phyloP scores from a whole-genome alignment of 108 stramenopile species.

The Chaetoceros tenuissimus region DNA sequence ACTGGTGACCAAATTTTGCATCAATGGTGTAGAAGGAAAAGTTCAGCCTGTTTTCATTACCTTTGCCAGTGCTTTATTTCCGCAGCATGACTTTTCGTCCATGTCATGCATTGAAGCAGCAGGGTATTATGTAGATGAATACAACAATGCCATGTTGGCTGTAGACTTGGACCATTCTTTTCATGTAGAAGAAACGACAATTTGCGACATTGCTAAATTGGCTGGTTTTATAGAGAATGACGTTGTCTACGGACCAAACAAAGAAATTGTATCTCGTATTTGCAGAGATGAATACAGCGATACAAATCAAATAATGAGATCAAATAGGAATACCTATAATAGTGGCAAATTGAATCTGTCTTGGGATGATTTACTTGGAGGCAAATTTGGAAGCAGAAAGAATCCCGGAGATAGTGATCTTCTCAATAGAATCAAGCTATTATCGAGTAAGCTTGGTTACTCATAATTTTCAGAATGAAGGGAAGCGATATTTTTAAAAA shows the following conservation, averaged over 20 bases:
- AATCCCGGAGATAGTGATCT: no score
- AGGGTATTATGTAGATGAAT: constrained; percentile 26
- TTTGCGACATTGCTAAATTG: constrained; percentile 35
- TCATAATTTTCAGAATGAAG: no score
- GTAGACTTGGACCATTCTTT: constrained; percentile 24
- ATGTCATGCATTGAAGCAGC: constrained; percentile 40
- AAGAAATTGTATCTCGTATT: constrained; percentile 12
- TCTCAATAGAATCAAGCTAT: no score
- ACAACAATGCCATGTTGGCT: constrained; percentile 23
- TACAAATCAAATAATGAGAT: no score
- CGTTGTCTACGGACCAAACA: constrained; percentile 35
- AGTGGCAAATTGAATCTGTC: constrained; percentile 12
- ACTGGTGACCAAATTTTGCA: constrained; percentile 39
- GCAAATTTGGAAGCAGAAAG: constrained; percentile 38
- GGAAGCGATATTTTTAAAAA: no score
- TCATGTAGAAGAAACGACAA: constrained; percentile 24
- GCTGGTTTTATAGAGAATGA: constrained; percentile 27
- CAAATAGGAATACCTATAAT: constrained; percentile 21
- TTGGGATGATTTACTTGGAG: constrained; percentile 44
- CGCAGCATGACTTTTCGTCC: constrained; percentile 13
- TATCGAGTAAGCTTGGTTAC: no score
- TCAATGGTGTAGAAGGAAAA: constrained; percentile 24
- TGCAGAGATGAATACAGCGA: no score
- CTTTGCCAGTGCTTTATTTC: constrained; percentile 27
- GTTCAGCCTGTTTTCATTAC: constrained; percentile 21